phyloP scores from a whole-genome alignment of 2,329 filamentous ascomycete species.

The Clathrospora elynae region DNA sequence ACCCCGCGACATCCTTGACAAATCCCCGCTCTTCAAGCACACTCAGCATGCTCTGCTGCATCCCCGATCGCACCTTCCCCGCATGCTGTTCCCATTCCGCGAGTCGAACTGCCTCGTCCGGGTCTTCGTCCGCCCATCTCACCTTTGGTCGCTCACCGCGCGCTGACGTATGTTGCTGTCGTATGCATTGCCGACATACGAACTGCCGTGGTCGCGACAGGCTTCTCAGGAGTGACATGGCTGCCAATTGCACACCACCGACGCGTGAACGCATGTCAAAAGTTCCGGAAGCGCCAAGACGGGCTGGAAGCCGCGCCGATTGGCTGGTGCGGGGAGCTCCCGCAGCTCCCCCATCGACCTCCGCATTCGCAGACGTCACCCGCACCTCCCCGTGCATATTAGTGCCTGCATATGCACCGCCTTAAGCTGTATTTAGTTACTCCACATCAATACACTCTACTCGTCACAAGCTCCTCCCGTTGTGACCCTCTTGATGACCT shows the following conservation, averaged over 20 bases:
- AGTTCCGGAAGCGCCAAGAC: slow-evolving; percentile 28
- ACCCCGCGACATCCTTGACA: slow-evolving; percentile 77
- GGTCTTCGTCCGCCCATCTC: slow-evolving; percentile 29
- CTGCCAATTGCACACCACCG: slow-evolving; percentile 26
- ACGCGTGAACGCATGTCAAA: slow-evolving; percentile 19
- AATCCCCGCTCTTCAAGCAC: slow-evolving; percentile 73
- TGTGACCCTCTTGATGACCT: slow-evolving; percentile 9
- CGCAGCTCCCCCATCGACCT: slow-evolving; percentile 31
- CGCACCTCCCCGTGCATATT: slow-evolving; percentile 17
- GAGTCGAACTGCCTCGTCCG: slow-evolving; percentile 20
- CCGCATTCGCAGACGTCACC: slow-evolving; percentile 31
- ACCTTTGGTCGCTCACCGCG: slow-evolving; percentile 21
- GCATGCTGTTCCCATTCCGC: slow-evolving; percentile 39
- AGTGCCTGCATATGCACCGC: slow-evolving; percentile 12
- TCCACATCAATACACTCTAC: slow-evolving; percentile 5
- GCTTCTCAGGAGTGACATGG: slow-evolving; percentile 38
- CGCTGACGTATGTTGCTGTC: slow-evolving; percentile 25
- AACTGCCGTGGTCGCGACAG: slow-evolving; percentile 35
- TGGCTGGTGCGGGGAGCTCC: slow-evolving; percentile 18
- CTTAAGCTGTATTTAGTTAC: slow-evolving; percentile 4
- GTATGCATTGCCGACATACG: slow-evolving; percentile 38
- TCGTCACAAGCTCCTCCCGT: background rate
- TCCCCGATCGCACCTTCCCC: slow-evolving; percentile 33
- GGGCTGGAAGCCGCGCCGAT: slow-evolving; percentile 18
- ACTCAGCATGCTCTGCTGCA: slow-evolving; percentile 59